Percentiles rank a stretch among this genome's conserved stretches.
phyloP scores from a whole-genome alignment of 23 red algal species.

The Cyanidioschyzon merolae region DNA sequence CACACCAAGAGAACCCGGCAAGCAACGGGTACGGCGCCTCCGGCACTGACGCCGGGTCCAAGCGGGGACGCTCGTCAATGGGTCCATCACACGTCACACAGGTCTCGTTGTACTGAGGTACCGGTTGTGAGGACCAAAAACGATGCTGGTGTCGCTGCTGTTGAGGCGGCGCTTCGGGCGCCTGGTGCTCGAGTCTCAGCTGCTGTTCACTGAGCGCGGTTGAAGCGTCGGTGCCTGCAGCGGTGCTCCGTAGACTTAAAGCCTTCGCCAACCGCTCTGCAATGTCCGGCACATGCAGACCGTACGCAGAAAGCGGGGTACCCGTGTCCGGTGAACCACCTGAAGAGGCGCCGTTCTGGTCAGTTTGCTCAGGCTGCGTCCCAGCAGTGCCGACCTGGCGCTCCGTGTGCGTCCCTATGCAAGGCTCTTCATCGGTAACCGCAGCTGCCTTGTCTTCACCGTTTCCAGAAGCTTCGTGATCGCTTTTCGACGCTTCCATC shows the following conservation, averaged over 20 bases:
- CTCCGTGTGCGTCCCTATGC: too few species aligned
- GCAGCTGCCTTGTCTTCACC: too few species aligned
- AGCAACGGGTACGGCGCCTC: constrained; percentile 58
- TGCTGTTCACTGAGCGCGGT: not conserved
- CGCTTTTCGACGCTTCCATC: too few species aligned
- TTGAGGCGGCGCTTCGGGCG: not conserved
- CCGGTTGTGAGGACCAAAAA: constrained; percentile 23
- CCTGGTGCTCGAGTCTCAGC: not conserved
- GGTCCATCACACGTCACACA: constrained; percentile 1
- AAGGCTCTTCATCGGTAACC: too few species aligned
- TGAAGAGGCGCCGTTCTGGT: too few species aligned
- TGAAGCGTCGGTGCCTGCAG: not conserved
- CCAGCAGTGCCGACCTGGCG: too few species aligned
- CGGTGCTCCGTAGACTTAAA: not conserved
- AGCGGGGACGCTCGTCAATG: constrained; percentile 1
- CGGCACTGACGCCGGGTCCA: constrained; percentile 27
- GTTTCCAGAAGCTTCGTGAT: too few species aligned
- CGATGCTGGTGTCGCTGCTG: constrained; percentile 5
- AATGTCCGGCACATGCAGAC: not conserved
- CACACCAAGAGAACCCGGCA: constrained; percentile 61
- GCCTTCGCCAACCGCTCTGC: not conserved
- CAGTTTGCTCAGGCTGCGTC: too few species aligned
- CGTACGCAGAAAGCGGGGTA: not conserved
- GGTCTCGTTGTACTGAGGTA: not conserved
- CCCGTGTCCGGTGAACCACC: too few species aligned